Conservation (phyloP, 768 basidiomycete species). For the Hygrophorus russula region DNA sequence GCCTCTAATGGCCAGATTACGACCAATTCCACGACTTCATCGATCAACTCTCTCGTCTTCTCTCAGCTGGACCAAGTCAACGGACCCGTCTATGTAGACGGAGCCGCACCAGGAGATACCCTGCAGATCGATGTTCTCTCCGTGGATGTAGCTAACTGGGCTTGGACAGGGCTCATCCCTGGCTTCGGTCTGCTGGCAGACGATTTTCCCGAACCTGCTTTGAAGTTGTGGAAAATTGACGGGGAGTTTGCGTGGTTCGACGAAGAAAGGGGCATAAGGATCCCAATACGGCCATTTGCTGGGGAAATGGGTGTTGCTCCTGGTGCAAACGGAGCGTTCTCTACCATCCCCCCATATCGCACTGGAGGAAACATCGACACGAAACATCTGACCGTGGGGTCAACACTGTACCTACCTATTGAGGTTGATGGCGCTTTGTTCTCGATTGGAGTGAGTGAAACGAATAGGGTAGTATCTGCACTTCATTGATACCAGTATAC, state of each 20-base stretch:
- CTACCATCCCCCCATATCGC: too few relatives aligned
- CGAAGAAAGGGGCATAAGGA: slow-evolving; percentile 31
- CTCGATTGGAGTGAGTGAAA: too few relatives aligned
- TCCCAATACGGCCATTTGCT: too few relatives aligned
- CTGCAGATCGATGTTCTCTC: slow-evolving; percentile 47
- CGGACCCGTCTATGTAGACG: slow-evolving; percentile 44
- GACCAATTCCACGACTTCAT: slow-evolving; percentile 58
- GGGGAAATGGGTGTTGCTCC: too few relatives aligned
- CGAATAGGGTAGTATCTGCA: too few relatives aligned
- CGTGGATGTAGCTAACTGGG: slow-evolving; percentile 46
- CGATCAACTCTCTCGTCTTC: slow-evolving; percentile 40
- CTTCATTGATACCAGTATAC: too few relatives aligned
- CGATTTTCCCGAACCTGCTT: slow-evolving; percentile 36
- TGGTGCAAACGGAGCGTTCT: too few relatives aligned
- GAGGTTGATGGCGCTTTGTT: too few relatives aligned
- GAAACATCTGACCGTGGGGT: too few relatives aligned
- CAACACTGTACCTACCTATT: too few relatives aligned
- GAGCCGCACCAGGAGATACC: slow-evolving; percentile 43
- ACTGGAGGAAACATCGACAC: too few relatives aligned
- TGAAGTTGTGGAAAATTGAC: slow-evolving; percentile 46
- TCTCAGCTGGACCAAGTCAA: slow-evolving; percentile 45
- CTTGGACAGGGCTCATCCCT: slow-evolving; percentile 49
- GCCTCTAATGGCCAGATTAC: slow-evolving; percentile 11
- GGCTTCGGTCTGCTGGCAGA: slow-evolving; percentile 50
- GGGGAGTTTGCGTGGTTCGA: slow-evolving; percentile 39